phyloP scores from a whole-genome alignment of 2,329 filamentous ascomycete genomes.

The Neoscytalidium dimidiatum region DNA sequence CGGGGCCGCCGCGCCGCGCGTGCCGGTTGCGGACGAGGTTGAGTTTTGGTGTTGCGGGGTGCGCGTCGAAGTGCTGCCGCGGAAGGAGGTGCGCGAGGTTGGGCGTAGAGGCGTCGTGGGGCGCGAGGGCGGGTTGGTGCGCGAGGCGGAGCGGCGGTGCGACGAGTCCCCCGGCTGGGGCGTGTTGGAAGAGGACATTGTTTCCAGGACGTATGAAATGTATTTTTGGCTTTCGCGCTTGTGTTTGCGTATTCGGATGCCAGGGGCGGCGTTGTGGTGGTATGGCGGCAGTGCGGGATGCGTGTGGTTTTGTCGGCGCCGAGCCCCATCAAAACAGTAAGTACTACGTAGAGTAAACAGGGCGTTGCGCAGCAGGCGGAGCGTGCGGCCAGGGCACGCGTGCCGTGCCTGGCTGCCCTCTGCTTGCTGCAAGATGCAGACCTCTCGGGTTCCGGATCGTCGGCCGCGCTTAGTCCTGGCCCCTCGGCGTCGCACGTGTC shows the following conservation, averaged over 20 bases:
- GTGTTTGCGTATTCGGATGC: neutral
- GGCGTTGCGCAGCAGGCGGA: too few relatives aligned
- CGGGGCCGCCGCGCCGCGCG: slow-evolving; percentile 58
- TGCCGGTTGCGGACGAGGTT: slow-evolving; percentile 40
- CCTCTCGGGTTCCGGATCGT: slow-evolving; percentile 9
- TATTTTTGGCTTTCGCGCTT: neutral
- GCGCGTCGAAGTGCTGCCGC: slow-evolving; percentile 59
- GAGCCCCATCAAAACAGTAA: neutral
- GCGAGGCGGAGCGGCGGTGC: slow-evolving; percentile 57
- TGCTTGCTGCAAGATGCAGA: too few relatives aligned
- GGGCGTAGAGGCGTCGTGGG: slow-evolving; percentile 92
- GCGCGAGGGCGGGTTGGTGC: slow-evolving; percentile 62
- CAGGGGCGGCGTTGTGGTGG: neutral
- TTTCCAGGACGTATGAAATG: neutral
- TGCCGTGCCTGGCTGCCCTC: too few relatives aligned
- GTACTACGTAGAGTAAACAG: too few relatives aligned
- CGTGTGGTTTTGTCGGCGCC: too few relatives aligned
- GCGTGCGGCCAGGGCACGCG: too few relatives aligned
- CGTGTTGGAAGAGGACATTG: slow-evolving; percentile 27
- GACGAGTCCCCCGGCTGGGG: slow-evolving; percentile 7
- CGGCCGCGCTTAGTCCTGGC: neutral
- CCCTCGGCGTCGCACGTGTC: neutral
- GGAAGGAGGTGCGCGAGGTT: slow-evolving; percentile 84
- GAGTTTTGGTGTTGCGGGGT: slow-evolving; percentile 25
- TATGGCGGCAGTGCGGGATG: neutral